Base-by-base conservation (phyloP, 176 grass and related monocot genomes). In the Ensete glaucum region DNA sequence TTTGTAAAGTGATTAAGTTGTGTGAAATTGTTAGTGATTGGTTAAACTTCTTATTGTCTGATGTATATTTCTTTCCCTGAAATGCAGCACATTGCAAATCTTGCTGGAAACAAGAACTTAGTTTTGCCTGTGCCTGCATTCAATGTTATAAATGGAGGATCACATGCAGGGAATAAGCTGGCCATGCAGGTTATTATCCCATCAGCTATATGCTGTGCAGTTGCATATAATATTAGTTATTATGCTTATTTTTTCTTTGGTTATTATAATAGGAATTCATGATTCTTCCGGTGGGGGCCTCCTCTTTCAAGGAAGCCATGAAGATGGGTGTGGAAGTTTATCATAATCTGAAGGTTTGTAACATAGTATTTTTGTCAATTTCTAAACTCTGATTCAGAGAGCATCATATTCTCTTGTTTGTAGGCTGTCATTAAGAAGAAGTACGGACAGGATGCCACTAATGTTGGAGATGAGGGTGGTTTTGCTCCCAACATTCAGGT, bases 401-500 rank as follows among this genome's bases (percentile, higher is more conserved):
- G 34, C 4, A 43, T 76, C 23, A 53, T 14, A 1, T 63, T 77
- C 53, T 10, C 19, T 52, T 70, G 1, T 52, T 80, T 80, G 49
- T 56, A 69, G 91, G 84, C 87, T 88, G 85, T 96, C 67, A 92
- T 96, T 82, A 96, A 96, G 89, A 96, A 96, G 87, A 96, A 96
- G 83, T 96, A 96, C 13, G 93, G 93, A 22, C 93, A 90, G 53
- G 93, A 96, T 86, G 93, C 93, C 54, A 92, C 90, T 66, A 96
- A 96, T 83, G 93, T 96, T 56, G 93, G 93, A 62, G 93, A 96
- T 76, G 93, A 96, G 85, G 93, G 93, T 80, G 93, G 93, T 77
- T 96, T 96, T 83, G 93, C 93, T 81, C 93, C 93, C 34, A 96
- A 96, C 83, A 92, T 96, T 81, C 93, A 96, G 93, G 93, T 94